Evolutionary conservation across 1,284 basidiomycete genomes (phyloP), one percentile per base, ranked within the genome.

Genomic region (Ustilago xerochloae): DNA sequence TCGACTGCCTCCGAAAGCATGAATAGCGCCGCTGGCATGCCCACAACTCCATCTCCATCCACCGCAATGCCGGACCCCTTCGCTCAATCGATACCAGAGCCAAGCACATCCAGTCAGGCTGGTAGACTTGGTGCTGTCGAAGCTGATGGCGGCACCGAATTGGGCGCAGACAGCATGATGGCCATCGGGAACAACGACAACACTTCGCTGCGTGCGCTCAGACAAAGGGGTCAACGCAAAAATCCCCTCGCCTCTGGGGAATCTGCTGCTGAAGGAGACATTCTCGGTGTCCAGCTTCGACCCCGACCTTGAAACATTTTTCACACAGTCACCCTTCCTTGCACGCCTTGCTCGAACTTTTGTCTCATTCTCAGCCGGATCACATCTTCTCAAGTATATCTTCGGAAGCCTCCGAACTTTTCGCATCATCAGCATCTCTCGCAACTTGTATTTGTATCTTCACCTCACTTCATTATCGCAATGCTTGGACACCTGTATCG

Each of bases 1-100:
- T 74, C 71, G 18, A 68, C 62, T 4, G 65, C 64, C 2, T 67
- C 64, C 0, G 65, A 73, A 29, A 68, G 70, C 53, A 64, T 55
- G 50, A 60, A 51, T 29, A 64, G 64, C 50, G 39, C 46, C 2
- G 47, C 39, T 3, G 70, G 62, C 26, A 51, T 64, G 70, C 70
- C 70, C 15, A 52, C 46, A 5, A 73, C 65, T 15, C 70, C 70
- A 3, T 67, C 63, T 8, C 53, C 60, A 28, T 55, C 48, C n/a
- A 43, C 33, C 5, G 60, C 63, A 22, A 32, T 35, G 6, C 52
- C 45, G 4, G 69, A 72, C 13, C 56, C 46, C 1, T 63, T 66
- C 20, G 39, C 50, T 13, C 49, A 45, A 9, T 12, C 64, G 16
- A 38, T 43, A 16, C 35, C 36, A 8, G 63, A 56, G 12, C 48